Percentiles rank a stretch among this genome's conserved stretches.
phyloP scores from a whole-genome alignment of 1,139 yeast species.

The Yamadazyma diospyri region DNA sequence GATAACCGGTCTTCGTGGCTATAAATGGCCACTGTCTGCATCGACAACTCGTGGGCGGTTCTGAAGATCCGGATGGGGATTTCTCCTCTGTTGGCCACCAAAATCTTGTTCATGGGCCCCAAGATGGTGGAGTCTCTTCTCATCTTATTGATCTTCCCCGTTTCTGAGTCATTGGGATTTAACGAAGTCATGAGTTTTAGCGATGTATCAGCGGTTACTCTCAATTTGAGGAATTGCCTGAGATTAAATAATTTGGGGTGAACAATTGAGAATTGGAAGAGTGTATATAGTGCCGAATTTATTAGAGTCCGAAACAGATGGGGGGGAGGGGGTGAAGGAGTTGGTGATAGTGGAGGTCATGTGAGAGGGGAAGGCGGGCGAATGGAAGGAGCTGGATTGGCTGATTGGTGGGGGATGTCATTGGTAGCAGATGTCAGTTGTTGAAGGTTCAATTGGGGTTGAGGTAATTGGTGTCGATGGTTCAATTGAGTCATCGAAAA shows the following conservation, averaged over 20 bases:
- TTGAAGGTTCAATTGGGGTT: too few species aligned
- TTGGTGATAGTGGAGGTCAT: too few species aligned
- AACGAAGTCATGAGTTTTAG: constrained; percentile 16
- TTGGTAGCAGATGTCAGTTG: too few species aligned
- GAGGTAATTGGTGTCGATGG: too few species aligned
- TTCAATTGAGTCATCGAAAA: constrained; percentile 7
- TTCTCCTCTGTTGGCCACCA: constrained; percentile 97
- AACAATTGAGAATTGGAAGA: too few species aligned
- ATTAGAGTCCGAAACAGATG: too few species aligned
- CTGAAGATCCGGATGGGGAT: constrained; percentile 88
- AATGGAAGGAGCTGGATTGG: too few species aligned
- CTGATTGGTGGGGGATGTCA: too few species aligned
- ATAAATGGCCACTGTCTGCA: constrained; percentile 97
- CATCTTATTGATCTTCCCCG: constrained; percentile 40
- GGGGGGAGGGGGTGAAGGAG: too few species aligned
- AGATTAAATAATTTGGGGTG: constrained; percentile 1
- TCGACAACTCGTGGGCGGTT: constrained; percentile 95
- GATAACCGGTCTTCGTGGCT: constrained; percentile 95
- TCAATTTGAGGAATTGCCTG: neutral
- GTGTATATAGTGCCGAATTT: too few species aligned
- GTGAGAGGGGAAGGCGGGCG: too few species aligned
- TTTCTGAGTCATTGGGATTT: constrained; percentile 15
- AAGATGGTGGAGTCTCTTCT: constrained; percentile 62
- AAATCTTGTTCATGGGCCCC: constrained; percentile 67
- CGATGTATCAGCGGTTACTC: neutral